Conservation (phyloP, 169 alveolate species). For the Perkinsus olseni region DNA sequence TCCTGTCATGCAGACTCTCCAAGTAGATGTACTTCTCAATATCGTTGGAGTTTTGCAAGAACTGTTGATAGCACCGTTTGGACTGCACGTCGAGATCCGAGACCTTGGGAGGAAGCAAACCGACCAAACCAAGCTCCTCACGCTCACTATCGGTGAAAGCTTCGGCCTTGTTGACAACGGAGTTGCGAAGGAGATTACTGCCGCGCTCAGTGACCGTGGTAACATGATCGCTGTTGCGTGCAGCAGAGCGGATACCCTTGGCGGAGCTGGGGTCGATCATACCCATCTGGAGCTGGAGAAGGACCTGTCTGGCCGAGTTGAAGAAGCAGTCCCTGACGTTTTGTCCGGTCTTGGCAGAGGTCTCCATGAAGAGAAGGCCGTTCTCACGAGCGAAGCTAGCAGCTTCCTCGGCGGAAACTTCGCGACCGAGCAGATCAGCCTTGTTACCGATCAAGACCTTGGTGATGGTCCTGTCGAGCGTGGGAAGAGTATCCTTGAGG, state of each 20-base stretch:
- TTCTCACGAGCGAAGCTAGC: conserved; percentile 70
- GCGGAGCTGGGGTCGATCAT: background rate
- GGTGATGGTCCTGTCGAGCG: background rate
- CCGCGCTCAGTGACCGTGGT: conserved; percentile 7
- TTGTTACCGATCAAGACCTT: background rate
- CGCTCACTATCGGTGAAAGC: conserved; percentile 32
- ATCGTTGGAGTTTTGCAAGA: conserved; percentile 1
- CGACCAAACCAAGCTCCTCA: conserved; percentile 18
- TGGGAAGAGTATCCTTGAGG: background rate
- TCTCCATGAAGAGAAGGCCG: conserved; percentile 70
- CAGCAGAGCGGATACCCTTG: background rate
- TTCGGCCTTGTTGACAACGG: conserved; percentile 27
- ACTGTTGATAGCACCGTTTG: background rate
- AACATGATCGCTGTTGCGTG: background rate
- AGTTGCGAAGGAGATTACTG: conserved; percentile 30
- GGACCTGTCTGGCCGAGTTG: conserved; percentile 41
- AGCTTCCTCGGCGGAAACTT: background rate
- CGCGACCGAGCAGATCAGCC: background rate
- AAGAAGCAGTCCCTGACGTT: conserved; percentile 72
- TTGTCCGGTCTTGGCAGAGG: conserved; percentile 80
- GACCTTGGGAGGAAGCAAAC: conserved; percentile 26
- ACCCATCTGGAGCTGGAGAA: background rate
- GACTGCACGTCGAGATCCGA: conserved; percentile 35
- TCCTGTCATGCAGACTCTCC: conserved; percentile 5
- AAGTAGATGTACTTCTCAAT: conserved; percentile 33